phyloP scores from a whole-genome alignment of 2,329 filamentous ascomycete genomes.

The Penicillium freii region DNA sequence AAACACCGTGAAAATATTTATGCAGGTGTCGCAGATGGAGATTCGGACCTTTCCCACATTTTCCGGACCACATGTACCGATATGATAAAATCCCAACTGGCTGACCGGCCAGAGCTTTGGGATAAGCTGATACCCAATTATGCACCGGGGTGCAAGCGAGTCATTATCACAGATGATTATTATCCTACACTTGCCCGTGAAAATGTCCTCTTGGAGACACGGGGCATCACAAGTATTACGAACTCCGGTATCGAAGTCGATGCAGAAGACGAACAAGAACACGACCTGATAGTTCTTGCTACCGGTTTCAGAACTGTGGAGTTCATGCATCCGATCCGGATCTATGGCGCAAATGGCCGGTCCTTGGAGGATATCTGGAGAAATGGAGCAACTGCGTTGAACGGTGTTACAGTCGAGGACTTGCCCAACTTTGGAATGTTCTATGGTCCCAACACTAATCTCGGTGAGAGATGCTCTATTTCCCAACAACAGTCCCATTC shows the following conservation, averaged over 20 bases:
- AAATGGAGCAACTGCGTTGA: slow-evolving; percentile 51
- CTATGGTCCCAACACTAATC: slow-evolving; percentile 59
- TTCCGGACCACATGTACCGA: slow-evolving; percentile 38
- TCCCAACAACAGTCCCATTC: background rate
- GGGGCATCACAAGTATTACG: slow-evolving; percentile 48
- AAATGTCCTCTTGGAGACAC: slow-evolving; percentile 47
- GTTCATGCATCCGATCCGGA: slow-evolving; percentile 58
- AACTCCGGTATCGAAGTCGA: slow-evolving; percentile 49
- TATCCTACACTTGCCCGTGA: slow-evolving; percentile 20
- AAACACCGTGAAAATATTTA: slow-evolving; percentile 54
- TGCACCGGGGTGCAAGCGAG: slow-evolving; percentile 20
- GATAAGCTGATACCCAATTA: slow-evolving; percentile 52
- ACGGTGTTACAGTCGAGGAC: slow-evolving; percentile 52
- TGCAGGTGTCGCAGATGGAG: slow-evolving; percentile 42
- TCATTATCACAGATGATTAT: slow-evolving; percentile 22
- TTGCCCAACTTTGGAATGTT: slow-evolving; percentile 59
- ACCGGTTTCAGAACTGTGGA: slow-evolving; percentile 60
- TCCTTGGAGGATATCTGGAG: slow-evolving; percentile 54
- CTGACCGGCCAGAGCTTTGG: slow-evolving; percentile 52
- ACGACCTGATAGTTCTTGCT: slow-evolving; percentile 58
- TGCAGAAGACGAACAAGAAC: slow-evolving; percentile 43
- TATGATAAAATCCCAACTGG: slow-evolving; percentile 49
- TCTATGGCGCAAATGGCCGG: slow-evolving; percentile 48
- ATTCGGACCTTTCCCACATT: slow-evolving; percentile 43
- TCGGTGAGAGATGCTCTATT: slow-evolving; percentile 25